Evolutionary conservation across 257 asterid genomes (phyloP).

Genomic region (Solanum stenotomum): DNA sequence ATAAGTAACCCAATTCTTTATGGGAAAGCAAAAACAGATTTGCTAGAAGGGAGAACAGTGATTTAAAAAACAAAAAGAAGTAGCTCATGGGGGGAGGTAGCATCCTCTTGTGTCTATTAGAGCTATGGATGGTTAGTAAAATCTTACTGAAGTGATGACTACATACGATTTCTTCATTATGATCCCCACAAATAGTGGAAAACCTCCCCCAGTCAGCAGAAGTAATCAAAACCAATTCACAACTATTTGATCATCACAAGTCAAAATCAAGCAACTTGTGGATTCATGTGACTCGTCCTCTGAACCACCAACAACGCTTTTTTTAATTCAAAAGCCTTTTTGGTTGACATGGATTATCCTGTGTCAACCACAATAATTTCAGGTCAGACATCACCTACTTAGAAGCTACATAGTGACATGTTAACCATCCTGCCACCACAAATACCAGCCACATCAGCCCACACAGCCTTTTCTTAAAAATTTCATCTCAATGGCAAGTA

Average conservation of each 20-base stretch:
- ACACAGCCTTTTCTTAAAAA: background rate
- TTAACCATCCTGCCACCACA: background rate
- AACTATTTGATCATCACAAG: background rate
- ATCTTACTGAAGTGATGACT: background rate
- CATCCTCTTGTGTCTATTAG: background rate
- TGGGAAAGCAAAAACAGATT: background rate
- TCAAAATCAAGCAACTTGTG: background rate
- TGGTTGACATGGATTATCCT: background rate
- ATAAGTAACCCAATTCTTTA: background rate
- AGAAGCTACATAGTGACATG: background rate
- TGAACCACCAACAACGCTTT: background rate
- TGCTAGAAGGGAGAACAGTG: background rate
- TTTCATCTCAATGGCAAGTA: background rate
- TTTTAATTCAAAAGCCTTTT: background rate
- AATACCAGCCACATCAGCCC: background rate
- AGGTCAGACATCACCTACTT: background rate
- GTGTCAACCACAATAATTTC: background rate
- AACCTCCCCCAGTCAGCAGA: background rate
- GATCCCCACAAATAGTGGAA: background rate
- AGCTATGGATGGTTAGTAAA: background rate
- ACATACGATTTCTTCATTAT: background rate
- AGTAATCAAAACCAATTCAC: background rate
- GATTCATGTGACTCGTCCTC: background rate
- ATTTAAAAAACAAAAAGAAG: background rate
- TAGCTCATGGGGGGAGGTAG: background rate